phyloP scores from a whole-genome alignment of 2,329 filamentous ascomycete species.

The Raffaelea ambrosiae region DNA sequence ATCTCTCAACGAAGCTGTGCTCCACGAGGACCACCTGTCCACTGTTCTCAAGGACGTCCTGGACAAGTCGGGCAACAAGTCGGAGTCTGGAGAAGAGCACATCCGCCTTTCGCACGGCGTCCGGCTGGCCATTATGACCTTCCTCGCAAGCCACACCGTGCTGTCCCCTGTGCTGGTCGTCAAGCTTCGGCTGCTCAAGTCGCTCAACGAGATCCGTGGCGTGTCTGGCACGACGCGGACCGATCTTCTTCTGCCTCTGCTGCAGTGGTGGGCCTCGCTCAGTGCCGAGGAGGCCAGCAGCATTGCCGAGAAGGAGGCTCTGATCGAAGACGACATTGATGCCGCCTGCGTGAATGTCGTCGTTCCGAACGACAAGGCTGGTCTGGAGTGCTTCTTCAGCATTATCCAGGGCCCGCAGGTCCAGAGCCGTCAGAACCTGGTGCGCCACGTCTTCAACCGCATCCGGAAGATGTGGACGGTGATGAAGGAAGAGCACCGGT shows the following conservation, averaged over 20 bases:
- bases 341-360: constrained; percentile 40
- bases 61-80: constrained; percentile 32
- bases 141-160: constrained; percentile 64
- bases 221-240: constrained; percentile 62
- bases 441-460: constrained; percentile 57
- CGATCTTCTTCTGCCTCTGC: constrained; percentile 64
- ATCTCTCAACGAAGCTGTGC: constrained; percentile 73
- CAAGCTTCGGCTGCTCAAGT: constrained; percentile 62
- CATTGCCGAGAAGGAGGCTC: constrained; percentile 32
- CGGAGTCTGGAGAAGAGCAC: constrained; percentile 12
- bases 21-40: constrained; percentile 65
- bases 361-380: constrained; percentile 42
- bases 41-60: constrained; percentile 54
- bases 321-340: constrained; percentile 24
- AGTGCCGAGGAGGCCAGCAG: constrained; percentile 39
- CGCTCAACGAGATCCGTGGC: constrained; percentile 64
- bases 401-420: constrained; percentile 33
- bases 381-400: constrained; percentile 43
- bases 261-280: constrained; percentile 60
- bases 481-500: constrained; percentile 56
- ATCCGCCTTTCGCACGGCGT: constrained; percentile 46
- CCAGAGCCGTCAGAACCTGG: constrained; percentile 43
- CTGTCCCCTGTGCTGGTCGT: constrained; percentile 59
- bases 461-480: constrained; percentile 64
- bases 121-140: constrained; percentile 58